These are phyloP conservation scores for Panellus pusillus DNA, from an alignment of 768 basidiomycete genomes.

Conservation along the genomic window DNA sequence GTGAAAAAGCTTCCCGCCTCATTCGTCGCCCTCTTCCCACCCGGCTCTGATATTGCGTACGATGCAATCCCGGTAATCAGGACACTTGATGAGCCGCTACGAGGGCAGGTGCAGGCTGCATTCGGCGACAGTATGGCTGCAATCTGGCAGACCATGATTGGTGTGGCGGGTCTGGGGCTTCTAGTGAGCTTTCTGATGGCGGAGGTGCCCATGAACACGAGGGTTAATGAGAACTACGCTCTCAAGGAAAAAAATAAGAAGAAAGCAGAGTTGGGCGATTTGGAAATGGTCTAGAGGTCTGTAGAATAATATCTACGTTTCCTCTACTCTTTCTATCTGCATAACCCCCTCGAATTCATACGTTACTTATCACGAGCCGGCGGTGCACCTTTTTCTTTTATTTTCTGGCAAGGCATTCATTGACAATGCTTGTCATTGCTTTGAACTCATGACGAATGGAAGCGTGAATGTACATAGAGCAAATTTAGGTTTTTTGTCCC, in stretches of 20 bases:
- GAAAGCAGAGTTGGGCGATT: too few species aligned
- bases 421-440: too few species aligned
- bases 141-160: conserved; percentile 46
- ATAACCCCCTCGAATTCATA: too few species aligned
- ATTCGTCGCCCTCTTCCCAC: conserved; percentile 16
- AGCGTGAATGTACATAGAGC: too few species aligned
- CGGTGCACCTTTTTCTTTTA: too few species aligned
- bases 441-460: too few species aligned
- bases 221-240: conserved; percentile 33
- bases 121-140: conserved; percentile 39
- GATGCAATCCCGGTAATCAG: conserved; percentile 22
- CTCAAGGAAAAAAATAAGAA: conserved; percentile 29
- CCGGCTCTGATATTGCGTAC: conserved; percentile 16
- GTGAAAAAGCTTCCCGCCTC: conserved; percentile 19
- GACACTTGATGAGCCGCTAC: conserved; percentile 23
- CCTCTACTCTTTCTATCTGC: too few species aligned
- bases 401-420: too few species aligned
- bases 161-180: conserved; percentile 37
- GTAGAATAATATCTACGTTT: too few species aligned
- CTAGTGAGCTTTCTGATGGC: conserved; percentile 34
- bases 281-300: too few species aligned
- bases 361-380: too few species aligned
- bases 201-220: conserved; percentile 31
- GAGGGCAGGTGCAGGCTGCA: conserved; percentile 37
- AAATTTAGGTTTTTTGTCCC: too few species aligned